Evolutionary conservation across 164 flowering plant species (phyloP), one percentile per base, ranked within the genome.

Genomic region (Magnolia kwangsiensis): DNA sequence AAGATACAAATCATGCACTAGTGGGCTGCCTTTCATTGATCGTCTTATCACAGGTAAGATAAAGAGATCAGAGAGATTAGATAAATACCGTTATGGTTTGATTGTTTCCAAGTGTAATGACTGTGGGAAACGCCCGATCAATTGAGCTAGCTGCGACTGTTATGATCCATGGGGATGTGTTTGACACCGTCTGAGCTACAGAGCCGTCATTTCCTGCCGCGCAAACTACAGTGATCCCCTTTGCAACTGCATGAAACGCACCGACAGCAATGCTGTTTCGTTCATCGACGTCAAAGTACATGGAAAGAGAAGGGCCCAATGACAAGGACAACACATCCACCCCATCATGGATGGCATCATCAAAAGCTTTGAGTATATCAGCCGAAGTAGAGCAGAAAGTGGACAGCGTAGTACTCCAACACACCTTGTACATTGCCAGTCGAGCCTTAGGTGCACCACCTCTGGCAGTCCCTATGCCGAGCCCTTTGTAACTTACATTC

Each of bases 71-170:
- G 45, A 37, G 45, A 37, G 45, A 37, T 37, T 3, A 73, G 18
- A 73, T 3, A 19, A 59, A 50, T 74, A 74, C 76, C 76, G 50
- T 2, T n/a, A 74, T 49, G 27, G 76, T 74, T 50, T 14, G 76
- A 11, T 84, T 79, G 73, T 85, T 85, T 7, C 78, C 77, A 7
- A 89, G 88, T 8, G 66, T 77, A 51, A 85, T 83, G 73, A 50
- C 45, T 9, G 86, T 59, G 14, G 72, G 76, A 20, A 88, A 88
- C 69, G 87, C 84, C 3, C 92, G 76, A 51, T 91, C 96, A 67
- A 86, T 74, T 10, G 89, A 89, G 74, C 91, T 90, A 1, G 96
- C 96, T 8, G 81, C 96, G 8, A 91, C 91, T 0, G 92, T 89
- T 1, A 90, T n/a, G 7, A 91, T 81, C 96, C 96, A 90, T 0